These are phyloP conservation scores for Tetrahymena thermophila DNA, from an alignment of 73 alveolate species.

Conservation along the genomic window DNA sequence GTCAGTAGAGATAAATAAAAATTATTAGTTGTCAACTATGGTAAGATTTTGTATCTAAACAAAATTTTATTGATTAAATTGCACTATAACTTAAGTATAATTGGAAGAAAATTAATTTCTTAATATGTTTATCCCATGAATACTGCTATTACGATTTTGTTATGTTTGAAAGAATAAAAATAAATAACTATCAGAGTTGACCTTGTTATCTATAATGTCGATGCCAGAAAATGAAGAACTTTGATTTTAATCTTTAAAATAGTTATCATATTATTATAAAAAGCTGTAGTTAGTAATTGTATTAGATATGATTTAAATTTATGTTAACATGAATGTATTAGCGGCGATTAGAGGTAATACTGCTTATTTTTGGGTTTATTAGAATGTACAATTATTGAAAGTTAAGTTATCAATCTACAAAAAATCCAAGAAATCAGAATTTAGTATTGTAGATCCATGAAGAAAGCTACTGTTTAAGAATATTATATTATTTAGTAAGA, in stretches of 20 bases:
- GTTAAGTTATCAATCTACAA: not conserved
- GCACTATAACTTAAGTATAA: not conserved
- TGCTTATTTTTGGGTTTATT: not conserved
- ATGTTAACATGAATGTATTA: not conserved
- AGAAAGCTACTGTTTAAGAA: not conserved
- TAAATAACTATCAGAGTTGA: not conserved
- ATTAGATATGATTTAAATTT: not conserved
- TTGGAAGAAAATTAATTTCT: not conserved
- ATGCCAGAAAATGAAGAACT: not conserved
- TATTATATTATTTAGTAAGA: not conserved
- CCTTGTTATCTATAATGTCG: not conserved
- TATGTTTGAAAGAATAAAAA: not conserved
- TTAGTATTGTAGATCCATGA: not conserved
- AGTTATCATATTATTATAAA: not conserved
- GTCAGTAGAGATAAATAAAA: not conserved
- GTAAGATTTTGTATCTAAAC: not conserved
- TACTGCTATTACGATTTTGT: not conserved
- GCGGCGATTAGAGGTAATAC: not conserved
- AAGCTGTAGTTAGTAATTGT: not conserved
- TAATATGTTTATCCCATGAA: not conserved
- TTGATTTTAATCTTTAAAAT: not conserved
- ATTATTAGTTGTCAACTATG: not conserved
- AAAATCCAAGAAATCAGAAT: not conserved
- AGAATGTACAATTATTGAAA: not conserved
- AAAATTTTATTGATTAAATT: not conserved